Evolutionary conservation across 495 filamentous ascomycete genomes (phyloP).

Genomic region (Penicillium canariense): DNA sequence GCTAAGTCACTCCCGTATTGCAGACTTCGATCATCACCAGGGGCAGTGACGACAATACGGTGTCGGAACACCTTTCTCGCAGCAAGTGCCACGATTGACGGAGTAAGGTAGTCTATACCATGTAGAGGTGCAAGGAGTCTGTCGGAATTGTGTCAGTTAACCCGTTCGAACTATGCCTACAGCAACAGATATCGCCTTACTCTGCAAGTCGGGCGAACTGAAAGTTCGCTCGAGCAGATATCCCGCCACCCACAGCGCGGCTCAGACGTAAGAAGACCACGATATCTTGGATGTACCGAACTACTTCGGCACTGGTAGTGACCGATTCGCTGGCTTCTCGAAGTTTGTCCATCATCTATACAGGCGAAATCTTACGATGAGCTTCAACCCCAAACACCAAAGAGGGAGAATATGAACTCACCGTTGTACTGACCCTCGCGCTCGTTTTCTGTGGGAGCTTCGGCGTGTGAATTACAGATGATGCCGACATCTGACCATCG

Average conservation of each 20-base stretch:
- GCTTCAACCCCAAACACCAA: neutral
- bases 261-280: slow-evolving; percentile 81
- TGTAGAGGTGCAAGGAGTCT: slow-evolving; percentile 76
- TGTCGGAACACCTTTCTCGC: slow-evolving; percentile 88
- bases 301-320: slow-evolving; percentile 61
- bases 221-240: slow-evolving; percentile 72
- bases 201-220: slow-evolving; percentile 67
- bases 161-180: neutral
- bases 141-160: neutral
- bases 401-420: slow-evolving; percentile 11
- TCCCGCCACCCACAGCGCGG: slow-evolving; percentile 74
- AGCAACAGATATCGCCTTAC: slow-evolving; percentile 34
- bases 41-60: slow-evolving; percentile 63
- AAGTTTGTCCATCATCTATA: slow-evolving; percentile 45
- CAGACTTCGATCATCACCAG: slow-evolving; percentile 78
- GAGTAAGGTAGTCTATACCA: slow-evolving; percentile 75
- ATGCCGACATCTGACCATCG: slow-evolving; percentile 42
- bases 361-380: neutral
- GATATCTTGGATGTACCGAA: slow-evolving; percentile 81
- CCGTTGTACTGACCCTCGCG: slow-evolving; percentile 22
- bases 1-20: slow-evolving; percentile 85
- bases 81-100: slow-evolving; percentile 78
- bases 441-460: slow-evolving; percentile 9
- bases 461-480: slow-evolving; percentile 46
- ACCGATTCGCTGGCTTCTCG: slow-evolving; percentile 36